Base-by-base conservation (phyloP, 2,329 filamentous ascomycete genomes). In the Calonectria pteridis region DNA sequence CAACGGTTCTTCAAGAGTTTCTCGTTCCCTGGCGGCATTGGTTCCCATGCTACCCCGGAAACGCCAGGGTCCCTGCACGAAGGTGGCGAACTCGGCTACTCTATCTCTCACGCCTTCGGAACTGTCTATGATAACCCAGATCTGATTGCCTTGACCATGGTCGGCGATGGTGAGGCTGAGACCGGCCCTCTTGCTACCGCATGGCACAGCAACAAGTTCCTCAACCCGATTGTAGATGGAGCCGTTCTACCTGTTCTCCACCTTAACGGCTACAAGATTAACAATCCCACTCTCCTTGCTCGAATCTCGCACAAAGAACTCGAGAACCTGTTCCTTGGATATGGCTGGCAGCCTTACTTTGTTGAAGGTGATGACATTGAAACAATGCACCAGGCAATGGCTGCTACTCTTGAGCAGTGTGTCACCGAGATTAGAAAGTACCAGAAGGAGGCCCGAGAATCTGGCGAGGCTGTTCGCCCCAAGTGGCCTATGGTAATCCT, bases 191-290 rank as follows among this genome's bases (percentile, higher is more conserved):
- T 95, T 58, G 94, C 94, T 31, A 94, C 94, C 1, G 92, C 92
- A 70, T 96, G 94, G 94, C 94, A 96, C 85, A 94, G 92, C 84
- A 95, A 90, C 81, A 96, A 96, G 83, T 95, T 95, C 84, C 88
- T 96, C 76, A 95, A 95, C 81, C 94, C 94, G 6, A 93, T 94
- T 77, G 93, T 90, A 0, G 94, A 95, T 79, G 94, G 94, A 35
- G 94, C 93, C 46, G 94, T 96, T 10, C 88, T 96, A 1, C 94
- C 94, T 0, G 91, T 96, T 7, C 88, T 96, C 14, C 93, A 96
- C 83, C 87, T 96, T 40, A 96, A 96, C 79, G 94, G 94, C 59
- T 96, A 95, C 89, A 96, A 96, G 87, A 95, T 95, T 87, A 94
- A 94, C 87, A 94, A 95, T 83, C 93, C 93, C 11, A 95, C 92